These are phyloP conservation scores for Olyra latifolia DNA, from an alignment of 176 grass and related monocot species.

Conservation along the genomic window DNA sequence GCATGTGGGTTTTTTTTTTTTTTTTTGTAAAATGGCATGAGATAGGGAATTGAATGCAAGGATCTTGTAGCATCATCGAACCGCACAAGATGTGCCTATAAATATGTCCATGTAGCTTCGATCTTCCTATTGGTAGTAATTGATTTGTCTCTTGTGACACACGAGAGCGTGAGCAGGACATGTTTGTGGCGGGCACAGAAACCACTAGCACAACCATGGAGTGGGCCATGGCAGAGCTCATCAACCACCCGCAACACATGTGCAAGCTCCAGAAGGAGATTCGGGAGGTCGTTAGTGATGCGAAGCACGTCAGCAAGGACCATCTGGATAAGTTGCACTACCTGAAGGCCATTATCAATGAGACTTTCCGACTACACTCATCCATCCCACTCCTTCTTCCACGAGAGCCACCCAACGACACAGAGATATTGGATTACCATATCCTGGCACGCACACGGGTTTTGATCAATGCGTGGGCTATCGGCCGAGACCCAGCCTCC, in stretches of 20 bases:
- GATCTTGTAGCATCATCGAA: too few species aligned
- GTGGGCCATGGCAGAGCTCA: constrained; percentile 44
- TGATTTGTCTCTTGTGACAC: too few species aligned
- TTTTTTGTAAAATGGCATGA: too few species aligned
- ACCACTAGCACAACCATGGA: neutral
- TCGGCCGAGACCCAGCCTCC: constrained; percentile 24
- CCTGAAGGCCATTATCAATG: constrained; percentile 42
- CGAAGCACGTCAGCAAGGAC: constrained; percentile 12
- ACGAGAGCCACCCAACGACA: constrained; percentile 35
- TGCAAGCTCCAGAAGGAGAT: constrained; percentile 39
- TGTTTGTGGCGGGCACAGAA: constrained; percentile 23
- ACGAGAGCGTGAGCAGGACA: too few species aligned
- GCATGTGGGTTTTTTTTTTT: too few species aligned
- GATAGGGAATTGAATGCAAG: too few species aligned
- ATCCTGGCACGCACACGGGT: constrained; percentile 39
- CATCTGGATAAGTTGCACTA: neutral
- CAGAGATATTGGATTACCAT: constrained; percentile 20
- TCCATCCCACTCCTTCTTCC: constrained; percentile 27
- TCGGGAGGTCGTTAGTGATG: neutral
- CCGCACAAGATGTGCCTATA: too few species aligned
- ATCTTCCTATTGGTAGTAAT: too few species aligned
- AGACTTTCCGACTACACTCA: constrained; percentile 48
- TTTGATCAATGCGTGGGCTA: constrained; percentile 54
- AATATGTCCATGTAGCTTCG: too few species aligned
- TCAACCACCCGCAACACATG: constrained; percentile 34